A percentile compares a stretch with the other conserved stretches of the same genome.
Evolutionary conservation across 2,329 filamentous ascomycete genomes (phyloP).

Genomic region (Aspergillus calidoustus): DNA sequence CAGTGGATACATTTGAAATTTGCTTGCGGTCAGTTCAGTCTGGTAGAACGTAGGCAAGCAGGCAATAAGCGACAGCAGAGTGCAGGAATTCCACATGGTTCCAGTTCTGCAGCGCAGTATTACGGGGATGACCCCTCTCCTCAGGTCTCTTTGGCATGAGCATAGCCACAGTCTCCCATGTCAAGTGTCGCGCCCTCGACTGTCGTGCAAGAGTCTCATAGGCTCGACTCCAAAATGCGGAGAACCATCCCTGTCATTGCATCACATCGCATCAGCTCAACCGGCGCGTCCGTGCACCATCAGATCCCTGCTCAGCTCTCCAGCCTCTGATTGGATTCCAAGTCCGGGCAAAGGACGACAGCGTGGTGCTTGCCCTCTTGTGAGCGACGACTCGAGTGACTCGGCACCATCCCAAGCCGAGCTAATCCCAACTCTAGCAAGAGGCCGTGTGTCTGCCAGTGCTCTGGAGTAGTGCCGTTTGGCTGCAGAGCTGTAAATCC

Average conservation of each 20-base stretch:
- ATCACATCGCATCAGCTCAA: conserved; percentile 17
- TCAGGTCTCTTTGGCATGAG: conserved; percentile 1
- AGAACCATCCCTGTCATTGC: conserved; percentile 12
- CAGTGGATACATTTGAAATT: background rate
- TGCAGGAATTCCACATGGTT: conserved; percentile 10
- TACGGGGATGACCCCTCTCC: background rate
- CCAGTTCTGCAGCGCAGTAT: conserved; percentile 5
- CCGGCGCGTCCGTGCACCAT: conserved; percentile 14
- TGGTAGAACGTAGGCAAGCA: background rate
- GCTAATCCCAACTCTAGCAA: conserved; percentile 10
- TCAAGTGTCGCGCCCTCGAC: background rate
- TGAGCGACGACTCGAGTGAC: conserved; percentile 1
- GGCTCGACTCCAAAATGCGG: conserved; percentile 6
- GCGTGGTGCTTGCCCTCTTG: conserved; percentile 10
- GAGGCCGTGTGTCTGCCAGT: conserved; percentile 18
- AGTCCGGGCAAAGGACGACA: conserved; percentile 3
- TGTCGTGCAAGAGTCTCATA: conserved; percentile 15
- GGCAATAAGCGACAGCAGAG: background rate
- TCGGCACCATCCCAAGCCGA: conserved; percentile 5
- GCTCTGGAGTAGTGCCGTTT: conserved; percentile 28
- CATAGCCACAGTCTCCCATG: conserved; percentile 7
- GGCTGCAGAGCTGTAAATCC: conserved; percentile 22
- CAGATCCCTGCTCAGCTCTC: conserved; percentile 5
- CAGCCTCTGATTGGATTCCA: conserved; percentile 11
- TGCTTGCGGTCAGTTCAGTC: background rate